Evolutionary conservation across 2,329 filamentous ascomycete genomes (phyloP).

Genomic region (Biscogniauxia marginata): DNA sequence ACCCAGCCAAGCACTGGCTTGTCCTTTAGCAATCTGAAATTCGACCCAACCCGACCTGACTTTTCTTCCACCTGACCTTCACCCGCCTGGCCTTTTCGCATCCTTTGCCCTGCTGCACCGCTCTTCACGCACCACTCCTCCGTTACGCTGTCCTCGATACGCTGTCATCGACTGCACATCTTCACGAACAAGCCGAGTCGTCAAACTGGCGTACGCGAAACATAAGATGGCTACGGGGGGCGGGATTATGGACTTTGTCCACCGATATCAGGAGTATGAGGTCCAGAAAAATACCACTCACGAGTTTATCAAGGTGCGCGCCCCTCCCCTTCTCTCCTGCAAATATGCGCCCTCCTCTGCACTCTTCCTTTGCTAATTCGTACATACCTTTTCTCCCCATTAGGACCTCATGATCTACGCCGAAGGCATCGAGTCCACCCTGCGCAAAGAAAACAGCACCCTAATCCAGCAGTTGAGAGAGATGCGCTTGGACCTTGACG

Average conservation of each 20-base stretch:
- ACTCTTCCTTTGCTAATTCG: constrained; percentile 1
- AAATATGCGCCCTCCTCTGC: constrained; percentile 4
- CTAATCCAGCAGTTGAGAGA: constrained; percentile 43
- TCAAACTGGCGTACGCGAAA: constrained; percentile 12
- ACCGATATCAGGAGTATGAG: constrained; percentile 46
- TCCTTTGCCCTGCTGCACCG: not conserved
- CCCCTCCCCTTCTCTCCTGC: constrained; percentile 2
- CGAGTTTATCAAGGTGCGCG: constrained; percentile 47
- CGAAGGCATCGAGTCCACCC: constrained; percentile 42
- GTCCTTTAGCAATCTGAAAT: not conserved
- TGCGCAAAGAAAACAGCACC: constrained; percentile 44
- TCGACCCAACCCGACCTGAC: not conserved
- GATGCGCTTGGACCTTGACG: constrained; percentile 48
- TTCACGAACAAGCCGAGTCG: too few species aligned
- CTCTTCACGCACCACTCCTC: not conserved
- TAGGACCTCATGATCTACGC: constrained; percentile 49
- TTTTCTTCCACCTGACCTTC: not conserved
- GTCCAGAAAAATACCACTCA: constrained; percentile 41
- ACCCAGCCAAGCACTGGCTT: not conserved
- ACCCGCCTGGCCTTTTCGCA: not conserved
- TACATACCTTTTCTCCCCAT: constrained; percentile 1
- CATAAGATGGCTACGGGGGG: constrained; percentile 18
- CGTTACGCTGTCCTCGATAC: not conserved
- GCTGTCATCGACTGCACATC: not conserved
- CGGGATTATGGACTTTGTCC: constrained; percentile 45